Base-by-base conservation (phyloP, 257 asterid species). In the Forsythia viridissima region DNA sequence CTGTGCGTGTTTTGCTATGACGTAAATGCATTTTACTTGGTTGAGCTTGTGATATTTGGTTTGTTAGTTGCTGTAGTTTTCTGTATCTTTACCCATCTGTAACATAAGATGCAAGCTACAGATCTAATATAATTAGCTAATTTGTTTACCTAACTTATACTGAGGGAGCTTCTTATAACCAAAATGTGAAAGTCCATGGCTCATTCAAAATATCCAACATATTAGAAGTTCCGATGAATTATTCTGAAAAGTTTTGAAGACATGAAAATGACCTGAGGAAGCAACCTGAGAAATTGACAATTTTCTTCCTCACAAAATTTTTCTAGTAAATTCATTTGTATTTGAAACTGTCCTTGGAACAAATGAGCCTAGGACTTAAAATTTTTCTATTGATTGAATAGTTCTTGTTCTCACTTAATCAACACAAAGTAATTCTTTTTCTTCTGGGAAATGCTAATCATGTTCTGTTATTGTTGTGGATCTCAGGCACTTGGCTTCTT, bases 401-500 rank as follows among this genome's bases (percentile, higher is more conserved):
- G 24, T 52, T 52, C 10, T 18, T 3, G 16, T n/a, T 10, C 6
- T 52, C 21, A 44, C 16, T 44, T 44, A 21, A 16, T 52, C 61
- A 52, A 16, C 61, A 52, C 24, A 15, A 52, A 46, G 6, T 52
- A 20, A 18, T 52, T 52, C 24, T 18, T 52, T 18, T 30, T 52
- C 63, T 80, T 38, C 38, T 41, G 46, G 30, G 57, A 70, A 24
- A 75, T 6, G 55, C 68, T 78, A 71, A 77, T 55, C 42, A 20
- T 57, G 72, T 59, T 79, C 20, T 30, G 40, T 36, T n/a, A 41
- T 24, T 41, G 55, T 69, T 76, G 57, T 59, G 67, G 70, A 79
- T 77, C 72, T 15, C 61, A 88, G 92, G 92, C 85, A 70, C 92
- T 88, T 83, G 73, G 57, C 65, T 61, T 80, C 24, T 77, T 89